phyloP scores from a whole-genome alignment of 805 yeast genomes.

The Myxozyma lipomycoides region DNA sequence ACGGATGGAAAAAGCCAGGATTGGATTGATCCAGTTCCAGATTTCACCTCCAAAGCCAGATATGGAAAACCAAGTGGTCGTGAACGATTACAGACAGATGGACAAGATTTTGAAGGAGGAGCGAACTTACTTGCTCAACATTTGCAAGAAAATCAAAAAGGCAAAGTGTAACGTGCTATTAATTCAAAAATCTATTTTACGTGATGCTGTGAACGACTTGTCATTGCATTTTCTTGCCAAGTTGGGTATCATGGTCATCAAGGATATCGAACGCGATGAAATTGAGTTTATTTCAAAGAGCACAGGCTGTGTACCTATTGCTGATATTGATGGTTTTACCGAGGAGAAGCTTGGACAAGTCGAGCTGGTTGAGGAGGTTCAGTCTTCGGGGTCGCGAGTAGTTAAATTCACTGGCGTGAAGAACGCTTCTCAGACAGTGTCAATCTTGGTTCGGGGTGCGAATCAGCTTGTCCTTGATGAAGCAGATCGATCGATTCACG shows the following conservation, averaged over 20 bases:
- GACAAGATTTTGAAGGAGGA: slow-evolving; percentile 97
- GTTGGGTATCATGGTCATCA: slow-evolving; percentile 87
- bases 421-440: slow-evolving; percentile 59
- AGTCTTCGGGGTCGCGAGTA: slow-evolving; percentile 82
- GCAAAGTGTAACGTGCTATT: slow-evolving; percentile 90
- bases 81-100: slow-evolving; percentile 98
- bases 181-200: slow-evolving; percentile 85
- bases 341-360: slow-evolving; percentile 92
- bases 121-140: slow-evolving; percentile 88
- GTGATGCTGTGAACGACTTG: slow-evolving; percentile 92
- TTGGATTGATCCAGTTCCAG: slow-evolving; percentile 89
- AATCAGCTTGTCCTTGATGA: slow-evolving; percentile 87
- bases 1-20: slow-evolving; percentile 87
- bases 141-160: slow-evolving; percentile 94
- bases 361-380: slow-evolving; percentile 87
- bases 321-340: slow-evolving; percentile 87
- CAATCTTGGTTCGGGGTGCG: slow-evolving; percentile 93
- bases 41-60: slow-evolving; percentile 96
- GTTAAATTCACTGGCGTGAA: slow-evolving; percentile 83
- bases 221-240: slow-evolving; percentile 93
- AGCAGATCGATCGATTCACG: slow-evolving; percentile 95
- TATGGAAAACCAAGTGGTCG: slow-evolving; percentile 95
- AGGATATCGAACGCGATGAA: slow-evolving; percentile 94
- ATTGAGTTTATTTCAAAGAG: slow-evolving; percentile 81
- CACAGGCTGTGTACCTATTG: slow-evolving; percentile 91